Evolutionary conservation across 331 rosid species (phyloP).

Genomic region (Quercus lobata): DNA sequence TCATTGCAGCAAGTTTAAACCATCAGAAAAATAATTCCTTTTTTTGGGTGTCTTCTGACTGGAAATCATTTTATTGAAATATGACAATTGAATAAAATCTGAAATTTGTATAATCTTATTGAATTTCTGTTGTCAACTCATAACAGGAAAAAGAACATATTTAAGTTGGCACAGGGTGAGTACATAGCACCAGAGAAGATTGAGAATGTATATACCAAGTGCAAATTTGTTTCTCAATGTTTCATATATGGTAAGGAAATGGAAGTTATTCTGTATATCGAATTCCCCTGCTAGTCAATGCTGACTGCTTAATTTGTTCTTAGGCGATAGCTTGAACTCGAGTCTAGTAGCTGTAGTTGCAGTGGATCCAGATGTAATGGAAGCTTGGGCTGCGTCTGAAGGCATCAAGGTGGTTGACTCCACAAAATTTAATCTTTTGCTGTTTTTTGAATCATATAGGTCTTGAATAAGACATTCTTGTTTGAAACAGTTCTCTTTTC

Average conservation of each 20-base stretch:
- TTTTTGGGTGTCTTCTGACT: neutral
- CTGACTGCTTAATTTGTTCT: slow-evolving; percentile 21
- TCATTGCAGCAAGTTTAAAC: neutral
- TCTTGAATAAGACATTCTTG: neutral
- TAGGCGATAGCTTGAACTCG: slow-evolving; percentile 95
- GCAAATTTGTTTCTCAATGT: slow-evolving; percentile 86
- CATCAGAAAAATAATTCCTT: neutral
- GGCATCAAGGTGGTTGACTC: slow-evolving; percentile 58
- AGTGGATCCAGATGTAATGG: slow-evolving; percentile 68
- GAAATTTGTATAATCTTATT: neutral
- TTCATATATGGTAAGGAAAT: slow-evolving; percentile 76
- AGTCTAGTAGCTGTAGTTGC: slow-evolving; percentile 77
- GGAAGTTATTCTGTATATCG: neutral
- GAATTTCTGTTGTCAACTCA: slow-evolving; percentile 17
- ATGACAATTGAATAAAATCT: neutral
- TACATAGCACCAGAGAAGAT: slow-evolving; percentile 99
- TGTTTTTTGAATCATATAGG: neutral
- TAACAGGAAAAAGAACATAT: slow-evolving; percentile 94
- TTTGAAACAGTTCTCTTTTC: neutral
- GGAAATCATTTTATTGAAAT: neutral
- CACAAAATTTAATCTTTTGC: neutral
- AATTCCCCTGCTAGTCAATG: neutral
- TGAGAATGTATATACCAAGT: slow-evolving; percentile 84
- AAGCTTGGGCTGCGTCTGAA: slow-evolving; percentile 80
- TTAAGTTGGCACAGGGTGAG: slow-evolving; percentile 99